Percentiles rank a stretch among this genome's conserved stretches.
Evolutionary conservation across 495 filamentous ascomycete genomes (phyloP).

Genomic region (Podospora pseudopauciseta): DNA sequence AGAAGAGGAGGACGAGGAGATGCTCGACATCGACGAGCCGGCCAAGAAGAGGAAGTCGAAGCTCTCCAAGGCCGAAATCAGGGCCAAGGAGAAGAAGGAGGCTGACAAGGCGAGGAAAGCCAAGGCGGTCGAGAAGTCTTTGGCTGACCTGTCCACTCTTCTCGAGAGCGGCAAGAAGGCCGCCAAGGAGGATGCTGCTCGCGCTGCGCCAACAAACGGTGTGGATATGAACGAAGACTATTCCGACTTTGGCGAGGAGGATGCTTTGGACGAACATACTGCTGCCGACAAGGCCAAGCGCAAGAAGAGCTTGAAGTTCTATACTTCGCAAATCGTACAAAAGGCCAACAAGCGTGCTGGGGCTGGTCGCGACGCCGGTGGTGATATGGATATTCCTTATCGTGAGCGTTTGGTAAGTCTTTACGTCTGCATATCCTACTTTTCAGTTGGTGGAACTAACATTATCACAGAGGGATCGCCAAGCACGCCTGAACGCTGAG

Average conservation of each 20-base stretch:
- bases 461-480: conserved; percentile 58
- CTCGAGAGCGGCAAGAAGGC: conserved; percentile 41
- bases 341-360: conserved; percentile 80
- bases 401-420: conserved; percentile 64
- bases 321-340: conserved; percentile 92
- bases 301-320: conserved; percentile 89
- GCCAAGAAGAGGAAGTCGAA: conserved; percentile 30
- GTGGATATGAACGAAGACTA: conserved; percentile 41
- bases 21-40: conserved; percentile 25
- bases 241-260: conserved; percentile 67
- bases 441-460: conserved; percentile 8
- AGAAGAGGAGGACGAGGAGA: conserved; percentile 33
- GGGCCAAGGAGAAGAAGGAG: conserved; percentile 29
- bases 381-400: conserved; percentile 88
- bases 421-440: not conserved
- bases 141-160: conserved; percentile 46
- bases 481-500: conserved; percentile 77
- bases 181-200: conserved; percentile 32
- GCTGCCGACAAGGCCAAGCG: conserved; percentile 78
- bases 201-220: conserved; percentile 31
- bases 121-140: conserved; percentile 45
- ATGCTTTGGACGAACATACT: conserved; percentile 43
- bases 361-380: conserved; percentile 80
- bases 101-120: conserved; percentile 40
- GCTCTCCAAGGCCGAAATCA: conserved; percentile 31